phyloP scores from a whole-genome alignment of 768 basidiomycete genomes.

The Pluteus cervinus region DNA sequence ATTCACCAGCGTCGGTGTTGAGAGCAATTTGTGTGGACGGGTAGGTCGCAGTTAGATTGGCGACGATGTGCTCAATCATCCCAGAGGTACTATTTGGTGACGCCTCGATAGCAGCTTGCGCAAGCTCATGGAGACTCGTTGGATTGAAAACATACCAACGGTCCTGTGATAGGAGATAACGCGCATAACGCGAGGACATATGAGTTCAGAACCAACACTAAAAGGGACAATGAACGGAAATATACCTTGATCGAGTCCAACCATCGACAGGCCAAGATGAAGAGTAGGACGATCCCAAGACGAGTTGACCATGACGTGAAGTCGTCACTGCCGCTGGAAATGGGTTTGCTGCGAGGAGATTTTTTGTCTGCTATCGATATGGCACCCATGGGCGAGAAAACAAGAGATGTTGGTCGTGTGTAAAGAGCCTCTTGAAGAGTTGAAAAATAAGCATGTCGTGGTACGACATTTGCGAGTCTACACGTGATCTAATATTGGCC shows the following conservation, averaged over 20 bases:
- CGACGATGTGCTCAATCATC: constrained; percentile 78
- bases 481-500: too few species aligned
- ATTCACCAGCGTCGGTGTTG: constrained; percentile 63
- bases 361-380: too few species aligned
- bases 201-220: background rate
- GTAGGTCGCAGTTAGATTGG: constrained; percentile 72
- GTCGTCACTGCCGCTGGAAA: background rate
- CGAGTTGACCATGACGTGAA: constrained; percentile 32
- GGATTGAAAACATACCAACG: constrained; percentile 88
- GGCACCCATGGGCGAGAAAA: too few species aligned
- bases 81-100: constrained; percentile 54
- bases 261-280: constrained; percentile 38
- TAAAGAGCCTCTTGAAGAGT: too few species aligned
- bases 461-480: too few species aligned
- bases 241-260: constrained; percentile 63
- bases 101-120: constrained; percentile 63
- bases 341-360: too few species aligned
- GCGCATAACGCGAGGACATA: constrained; percentile 1
- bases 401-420: too few species aligned
- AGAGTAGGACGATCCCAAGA: constrained; percentile 21
- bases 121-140: constrained; percentile 61
- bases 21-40: constrained; percentile 49
- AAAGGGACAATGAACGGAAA: constrained; percentile 7
- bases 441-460: too few species aligned
- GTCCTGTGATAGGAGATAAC: constrained; percentile 39